A percentile compares a stretch with the other conserved stretches of the same genome.
Evolutionary conservation across 148 eudicot genomes (phyloP).

Genomic region (Diospyros kaki): DNA sequence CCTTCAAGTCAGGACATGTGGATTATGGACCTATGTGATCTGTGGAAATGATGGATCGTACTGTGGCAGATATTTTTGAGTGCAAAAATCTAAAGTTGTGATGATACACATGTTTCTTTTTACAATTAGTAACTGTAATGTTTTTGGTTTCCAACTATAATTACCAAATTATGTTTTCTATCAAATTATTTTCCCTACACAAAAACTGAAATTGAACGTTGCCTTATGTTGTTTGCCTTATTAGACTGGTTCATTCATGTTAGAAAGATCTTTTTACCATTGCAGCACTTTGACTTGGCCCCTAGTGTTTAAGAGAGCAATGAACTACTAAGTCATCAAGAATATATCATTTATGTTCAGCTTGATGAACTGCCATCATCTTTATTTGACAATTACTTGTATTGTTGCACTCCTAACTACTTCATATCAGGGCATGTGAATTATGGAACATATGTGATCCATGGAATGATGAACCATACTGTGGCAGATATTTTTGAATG

Average conservation of each 20-base stretch:
- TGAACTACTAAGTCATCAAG: not conserved
- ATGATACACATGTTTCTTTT: too few species aligned
- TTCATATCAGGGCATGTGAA: not conserved
- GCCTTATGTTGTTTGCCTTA: not conserved
- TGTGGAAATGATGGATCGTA: too few species aligned
- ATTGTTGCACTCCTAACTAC: not conserved
- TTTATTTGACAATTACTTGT: not conserved
- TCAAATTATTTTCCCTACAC: too few species aligned
- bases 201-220: too few species aligned
- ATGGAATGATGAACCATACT: not conserved
- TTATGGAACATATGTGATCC: too few species aligned
- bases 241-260: not conserved
- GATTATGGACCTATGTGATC: too few species aligned
- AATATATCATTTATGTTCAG: not conserved
- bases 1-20: too few species aligned
- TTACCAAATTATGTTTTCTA: too few species aligned
- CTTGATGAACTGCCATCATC: not conserved
- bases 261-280: not conserved
- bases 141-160: too few species aligned
- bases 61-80: too few species aligned
- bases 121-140: too few species aligned
- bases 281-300: not conserved
- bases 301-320: conserved; percentile 5
- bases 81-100: too few species aligned
- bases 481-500: not conserved